Evolutionary conservation across 2,329 filamentous ascomycete genomes (phyloP).

Genomic region (Fusarium fracticaudum): DNA sequence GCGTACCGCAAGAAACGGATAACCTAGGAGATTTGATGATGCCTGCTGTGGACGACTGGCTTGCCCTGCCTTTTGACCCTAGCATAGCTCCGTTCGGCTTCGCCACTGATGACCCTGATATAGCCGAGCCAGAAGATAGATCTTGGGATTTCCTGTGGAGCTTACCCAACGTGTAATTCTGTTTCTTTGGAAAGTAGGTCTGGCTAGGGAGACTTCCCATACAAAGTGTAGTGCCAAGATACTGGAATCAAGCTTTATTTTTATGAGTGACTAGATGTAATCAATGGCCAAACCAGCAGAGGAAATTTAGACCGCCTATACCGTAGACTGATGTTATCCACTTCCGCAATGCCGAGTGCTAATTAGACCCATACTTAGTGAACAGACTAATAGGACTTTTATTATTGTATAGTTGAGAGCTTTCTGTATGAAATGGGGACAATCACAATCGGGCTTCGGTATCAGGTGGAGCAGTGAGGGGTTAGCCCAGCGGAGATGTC

Average conservation of each 20-base stretch:
- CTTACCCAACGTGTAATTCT: neutral
- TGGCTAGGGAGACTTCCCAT: too few relatives aligned
- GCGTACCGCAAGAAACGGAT: neutral
- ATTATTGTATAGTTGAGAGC: accelerated
- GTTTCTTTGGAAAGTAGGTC: too few relatives aligned
- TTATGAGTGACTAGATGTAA: neutral
- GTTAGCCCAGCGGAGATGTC: neutral
- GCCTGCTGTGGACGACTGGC: neutral
- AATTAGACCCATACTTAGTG: neutral
- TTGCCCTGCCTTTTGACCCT: neutral
- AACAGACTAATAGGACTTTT: neutral
- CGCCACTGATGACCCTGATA: neutral
- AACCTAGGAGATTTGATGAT: neutral
- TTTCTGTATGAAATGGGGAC: neutral
- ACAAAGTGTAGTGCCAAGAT: too few relatives aligned
- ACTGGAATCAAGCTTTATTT: too few relatives aligned
- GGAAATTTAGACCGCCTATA: neutral
- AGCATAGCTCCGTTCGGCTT: neutral
- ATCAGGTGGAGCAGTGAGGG: neutral
- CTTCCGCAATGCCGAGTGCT: neutral
- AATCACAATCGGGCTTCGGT: accelerated
- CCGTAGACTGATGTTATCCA: neutral
- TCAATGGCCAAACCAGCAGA: neutral
- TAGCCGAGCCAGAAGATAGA: neutral
- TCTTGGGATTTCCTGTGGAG: neutral